phyloP scores from a whole-genome alignment of 2,329 filamentous ascomycete genomes.

The Neonectria coccinea region DNA sequence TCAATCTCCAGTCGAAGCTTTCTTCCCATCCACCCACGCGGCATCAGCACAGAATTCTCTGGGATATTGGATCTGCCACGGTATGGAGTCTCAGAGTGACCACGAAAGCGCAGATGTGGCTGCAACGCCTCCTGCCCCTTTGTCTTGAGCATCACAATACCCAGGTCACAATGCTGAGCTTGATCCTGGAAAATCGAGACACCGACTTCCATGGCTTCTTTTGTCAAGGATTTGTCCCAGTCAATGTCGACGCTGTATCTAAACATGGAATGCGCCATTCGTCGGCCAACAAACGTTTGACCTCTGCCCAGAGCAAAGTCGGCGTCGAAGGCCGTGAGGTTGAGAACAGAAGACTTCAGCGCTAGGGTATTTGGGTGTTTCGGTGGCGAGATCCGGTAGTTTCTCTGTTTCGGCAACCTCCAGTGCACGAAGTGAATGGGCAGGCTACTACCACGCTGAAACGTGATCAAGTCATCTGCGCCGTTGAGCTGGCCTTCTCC shows the following conservation, averaged over 20 bases:
- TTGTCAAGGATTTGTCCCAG: slow-evolving; percentile 51
- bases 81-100: slow-evolving; percentile 24
- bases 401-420: slow-evolving; percentile 19
- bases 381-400: slow-evolving; percentile 58
- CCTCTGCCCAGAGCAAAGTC: slow-evolving; percentile 29
- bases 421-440: slow-evolving; percentile 22
- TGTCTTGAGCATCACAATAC: slow-evolving; percentile 51
- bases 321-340: slow-evolving; percentile 60
- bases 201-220: slow-evolving; percentile 62
- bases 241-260: slow-evolving; percentile 60
- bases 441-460: slow-evolving; percentile 5
- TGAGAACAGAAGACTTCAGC: slow-evolving; percentile 62
- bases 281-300: slow-evolving; percentile 61
- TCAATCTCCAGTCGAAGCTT: slow-evolving; percentile 14
- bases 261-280: slow-evolving; percentile 68
- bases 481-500: slow-evolving; percentile 23
- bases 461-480: slow-evolving; percentile 8
- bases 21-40: slow-evolving; percentile 10
- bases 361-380: slow-evolving; percentile 58
- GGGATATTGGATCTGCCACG: slow-evolving; percentile 6
- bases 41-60: neutral
- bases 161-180: slow-evolving; percentile 64
- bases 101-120: slow-evolving; percentile 24
- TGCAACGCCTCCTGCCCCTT: neutral
- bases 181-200: slow-evolving; percentile 65